Percentiles rank a stretch among this genome's conserved stretches.
Conservation (phyloP, 306 rosid species). For the Lablab purpureus region DNA sequence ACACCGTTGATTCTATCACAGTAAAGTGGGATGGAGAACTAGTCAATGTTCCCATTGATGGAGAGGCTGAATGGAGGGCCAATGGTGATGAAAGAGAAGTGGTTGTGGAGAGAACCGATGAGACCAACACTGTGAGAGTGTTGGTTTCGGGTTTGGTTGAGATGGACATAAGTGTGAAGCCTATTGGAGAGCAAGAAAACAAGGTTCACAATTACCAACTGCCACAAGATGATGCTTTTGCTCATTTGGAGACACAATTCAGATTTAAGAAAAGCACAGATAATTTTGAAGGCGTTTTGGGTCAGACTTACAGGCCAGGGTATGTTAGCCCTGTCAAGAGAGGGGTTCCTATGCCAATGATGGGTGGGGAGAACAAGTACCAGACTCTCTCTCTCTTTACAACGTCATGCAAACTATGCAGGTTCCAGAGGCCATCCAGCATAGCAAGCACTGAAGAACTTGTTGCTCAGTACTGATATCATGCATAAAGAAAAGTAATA, state of each 20-base stretch:
- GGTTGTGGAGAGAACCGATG: conserved; percentile 75
- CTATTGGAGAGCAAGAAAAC: conserved; percentile 73
- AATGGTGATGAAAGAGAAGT: conserved; percentile 62
- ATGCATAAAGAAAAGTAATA: conserved; percentile 1
- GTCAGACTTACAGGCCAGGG: conserved; percentile 73
- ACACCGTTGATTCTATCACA: conserved; percentile 61
- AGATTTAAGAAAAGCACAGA: conserved; percentile 59
- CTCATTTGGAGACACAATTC: conserved; percentile 82
- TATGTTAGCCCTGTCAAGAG: conserved; percentile 77
- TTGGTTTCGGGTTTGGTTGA: conserved; percentile 63
- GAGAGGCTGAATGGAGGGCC: conserved; percentile 69
- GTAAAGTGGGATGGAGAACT: conserved; percentile 69
- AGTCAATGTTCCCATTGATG: conserved; percentile 54
- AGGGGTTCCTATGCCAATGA: conserved; percentile 81
- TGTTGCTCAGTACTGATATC: conserved; percentile 56
- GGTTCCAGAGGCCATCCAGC: conserved; percentile 60
- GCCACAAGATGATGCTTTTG: conserved; percentile 67
- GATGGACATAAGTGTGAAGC: conserved; percentile 68
- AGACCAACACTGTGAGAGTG: conserved; percentile 63
- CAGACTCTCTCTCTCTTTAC: conserved; percentile 60
- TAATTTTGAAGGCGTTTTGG: conserved; percentile 75
- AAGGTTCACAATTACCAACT: conserved; percentile 75
- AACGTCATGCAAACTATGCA: conserved; percentile 62
- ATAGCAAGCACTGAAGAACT: conserved; percentile 46
- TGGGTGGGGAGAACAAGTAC: conserved; percentile 82